Percentiles rank a stretch among this genome's conserved stretches.
Evolutionary conservation across 176 grass and related monocot species (phyloP).

Genomic region (Rhynchospora tenuis): DNA sequence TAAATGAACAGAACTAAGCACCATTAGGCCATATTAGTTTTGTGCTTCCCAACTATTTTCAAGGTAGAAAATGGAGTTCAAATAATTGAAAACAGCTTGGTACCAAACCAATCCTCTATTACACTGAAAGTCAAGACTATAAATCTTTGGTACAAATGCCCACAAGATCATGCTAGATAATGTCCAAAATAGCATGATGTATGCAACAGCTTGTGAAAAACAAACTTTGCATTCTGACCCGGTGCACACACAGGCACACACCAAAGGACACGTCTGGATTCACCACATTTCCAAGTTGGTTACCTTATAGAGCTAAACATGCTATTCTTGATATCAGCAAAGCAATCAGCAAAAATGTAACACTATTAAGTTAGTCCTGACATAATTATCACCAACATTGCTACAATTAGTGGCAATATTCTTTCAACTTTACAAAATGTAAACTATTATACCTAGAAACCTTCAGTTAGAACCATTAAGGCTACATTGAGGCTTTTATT

Average conservation of each 20-base stretch:
- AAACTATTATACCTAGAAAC: not conserved
- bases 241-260: not conserved
- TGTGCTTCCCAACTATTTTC: not conserved
- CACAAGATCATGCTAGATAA: not conserved
- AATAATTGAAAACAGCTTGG: not conserved
- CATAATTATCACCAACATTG: too few species aligned
- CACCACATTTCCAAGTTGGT: not conserved
- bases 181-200: not conserved
- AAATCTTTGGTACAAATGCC: not conserved
- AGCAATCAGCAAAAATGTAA: not conserved
- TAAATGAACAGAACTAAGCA: not conserved
- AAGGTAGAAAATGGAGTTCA: not conserved
- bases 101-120: not conserved
- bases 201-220: not conserved
- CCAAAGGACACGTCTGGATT: too few species aligned
- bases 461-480: not conserved
- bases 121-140: not conserved
- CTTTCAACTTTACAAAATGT: not conserved
- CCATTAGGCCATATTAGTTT: not conserved
- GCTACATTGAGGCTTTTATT: not conserved
- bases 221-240: not conserved
- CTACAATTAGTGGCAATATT: not conserved
- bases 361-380: not conserved
- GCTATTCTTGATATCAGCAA: not conserved
- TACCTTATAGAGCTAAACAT: too few species aligned